Percentiles rank a stretch among this genome's conserved stretches.
These are phyloP conservation scores for Leishmania aethiopica DNA, from an alignment of 208 protist genomes.

Conservation along the genomic window DNA sequence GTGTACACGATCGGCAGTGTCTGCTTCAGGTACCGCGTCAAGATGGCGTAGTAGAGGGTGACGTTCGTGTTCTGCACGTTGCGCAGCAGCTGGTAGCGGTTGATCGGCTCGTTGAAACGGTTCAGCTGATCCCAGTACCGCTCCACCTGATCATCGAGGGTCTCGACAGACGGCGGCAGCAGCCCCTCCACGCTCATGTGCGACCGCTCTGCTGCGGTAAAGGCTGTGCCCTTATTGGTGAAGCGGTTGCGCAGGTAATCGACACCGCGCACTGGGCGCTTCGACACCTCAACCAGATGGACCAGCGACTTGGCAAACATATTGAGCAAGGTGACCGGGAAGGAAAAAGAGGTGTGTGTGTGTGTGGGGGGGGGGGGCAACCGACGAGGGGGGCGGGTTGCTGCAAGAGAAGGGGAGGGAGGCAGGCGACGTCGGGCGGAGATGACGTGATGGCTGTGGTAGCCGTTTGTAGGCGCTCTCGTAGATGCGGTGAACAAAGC, in stretches of 20 bases:
- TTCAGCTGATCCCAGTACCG: constrained; percentile 68
- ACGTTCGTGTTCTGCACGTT: constrained; percentile 67
- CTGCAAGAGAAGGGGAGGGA: neutral
- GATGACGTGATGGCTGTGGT: neutral
- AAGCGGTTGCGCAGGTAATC: constrained; percentile 78
- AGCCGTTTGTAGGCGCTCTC: neutral
- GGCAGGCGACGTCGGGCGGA: neutral
- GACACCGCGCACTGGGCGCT: constrained; percentile 50
- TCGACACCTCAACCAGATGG: constrained; percentile 36
- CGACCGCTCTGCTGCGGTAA: constrained; percentile 62
- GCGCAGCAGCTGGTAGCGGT: constrained; percentile 76
- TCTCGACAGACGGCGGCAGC: constrained; percentile 66
- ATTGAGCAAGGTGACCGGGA: neutral
- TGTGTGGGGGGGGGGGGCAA: too few relatives aligned
- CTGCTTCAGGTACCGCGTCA: constrained; percentile 72
- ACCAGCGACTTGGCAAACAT: constrained; percentile 41
- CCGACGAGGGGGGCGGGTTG: too few relatives aligned
- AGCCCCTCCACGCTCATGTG: constrained; percentile 60
- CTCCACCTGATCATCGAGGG: constrained; percentile 67
- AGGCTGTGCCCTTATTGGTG: constrained; percentile 72
- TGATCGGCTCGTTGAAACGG: constrained; percentile 73
- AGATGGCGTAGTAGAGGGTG: constrained; percentile 77
- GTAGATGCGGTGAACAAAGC: neutral
- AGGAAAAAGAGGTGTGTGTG: neutral
- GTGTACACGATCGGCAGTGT: constrained; percentile 88